These are phyloP conservation scores for Trichosanthes truncata DNA, from an alignment of 306 rosid species.

Conservation along the genomic window DNA sequence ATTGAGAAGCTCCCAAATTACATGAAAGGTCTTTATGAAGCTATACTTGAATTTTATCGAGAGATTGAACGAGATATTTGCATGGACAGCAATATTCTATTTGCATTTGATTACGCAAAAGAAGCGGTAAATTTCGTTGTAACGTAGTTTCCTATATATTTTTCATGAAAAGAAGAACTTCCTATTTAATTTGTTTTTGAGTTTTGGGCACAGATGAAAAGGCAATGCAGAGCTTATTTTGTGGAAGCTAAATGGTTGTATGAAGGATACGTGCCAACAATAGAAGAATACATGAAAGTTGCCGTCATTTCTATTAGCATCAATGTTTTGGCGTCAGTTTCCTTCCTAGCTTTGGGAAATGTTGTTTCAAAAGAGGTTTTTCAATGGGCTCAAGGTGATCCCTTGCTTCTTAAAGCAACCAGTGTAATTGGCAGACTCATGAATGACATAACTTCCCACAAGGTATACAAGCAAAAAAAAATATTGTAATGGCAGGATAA, in stretches of 20 bases:
- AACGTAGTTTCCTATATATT: neutral
- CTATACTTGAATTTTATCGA: neutral
- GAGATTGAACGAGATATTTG: slow-evolving; percentile 13
- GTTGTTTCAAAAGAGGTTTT: slow-evolving; percentile 3
- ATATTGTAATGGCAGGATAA: too few species aligned
- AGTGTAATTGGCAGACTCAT: neutral
- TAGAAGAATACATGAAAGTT: slow-evolving; percentile 22
- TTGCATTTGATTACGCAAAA: slow-evolving; percentile 3
- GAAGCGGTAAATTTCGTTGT: neutral
- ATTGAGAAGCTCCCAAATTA: slow-evolving; percentile 2
- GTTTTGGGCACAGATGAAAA: slow-evolving; percentile 12
- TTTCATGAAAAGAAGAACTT: neutral
- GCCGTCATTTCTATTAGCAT: neutral
- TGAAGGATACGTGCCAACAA: slow-evolving; percentile 12
- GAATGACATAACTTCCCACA: neutral
- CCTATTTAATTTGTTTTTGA: neutral
- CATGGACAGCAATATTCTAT: neutral
- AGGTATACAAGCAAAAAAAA: neutral
- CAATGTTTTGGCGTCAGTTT: neutral
- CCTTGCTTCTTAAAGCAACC: slow-evolving; percentile 2
- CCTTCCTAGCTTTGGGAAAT: neutral
- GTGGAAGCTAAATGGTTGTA: neutral
- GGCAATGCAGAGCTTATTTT: neutral
- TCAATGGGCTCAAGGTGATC: neutral
- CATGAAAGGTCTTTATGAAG: neutral